These are phyloP conservation scores for Penicillium sp. DNA, from an alignment of 2,329 filamentous ascomycete genomes.

Conservation along the genomic window DNA sequence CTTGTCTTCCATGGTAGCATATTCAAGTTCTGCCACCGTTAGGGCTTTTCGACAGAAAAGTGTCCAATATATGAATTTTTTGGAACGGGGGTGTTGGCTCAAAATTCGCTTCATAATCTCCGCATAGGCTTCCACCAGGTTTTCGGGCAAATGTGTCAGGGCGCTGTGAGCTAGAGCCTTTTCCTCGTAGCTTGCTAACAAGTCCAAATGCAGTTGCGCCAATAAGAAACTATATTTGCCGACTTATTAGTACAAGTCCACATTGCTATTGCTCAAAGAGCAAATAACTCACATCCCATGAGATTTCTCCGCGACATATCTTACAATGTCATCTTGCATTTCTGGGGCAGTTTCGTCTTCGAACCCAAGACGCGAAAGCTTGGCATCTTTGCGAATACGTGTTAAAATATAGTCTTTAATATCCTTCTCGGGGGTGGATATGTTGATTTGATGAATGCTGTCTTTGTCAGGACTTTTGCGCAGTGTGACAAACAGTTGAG, in stretches of 20 bases:
- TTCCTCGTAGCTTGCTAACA: slow-evolving; percentile 23
- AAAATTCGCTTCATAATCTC: slow-evolving; percentile 28
- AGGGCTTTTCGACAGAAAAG: slow-evolving; percentile 24
- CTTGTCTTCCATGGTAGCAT: slow-evolving; percentile 15
- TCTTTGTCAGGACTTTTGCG: slow-evolving; percentile 19
- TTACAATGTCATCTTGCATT: slow-evolving; percentile 17
- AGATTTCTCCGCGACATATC: slow-evolving; percentile 21
- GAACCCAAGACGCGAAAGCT: slow-evolving; percentile 13
- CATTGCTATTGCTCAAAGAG: not conserved
- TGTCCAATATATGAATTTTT: slow-evolving; percentile 25
- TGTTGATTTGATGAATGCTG: slow-evolving; percentile 16
- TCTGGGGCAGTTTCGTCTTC: slow-evolving; percentile 6
- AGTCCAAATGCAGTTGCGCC: slow-evolving; percentile 25
- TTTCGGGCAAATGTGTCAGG: slow-evolving; percentile 24
- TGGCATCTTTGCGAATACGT: slow-evolving; percentile 16
- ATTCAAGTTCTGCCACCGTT: slow-evolving; percentile 23
- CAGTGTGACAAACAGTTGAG: slow-evolving; percentile 27
- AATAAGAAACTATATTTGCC: slow-evolving; percentile 24
- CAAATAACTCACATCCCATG: slow-evolving; percentile 23
- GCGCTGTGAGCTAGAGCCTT: slow-evolving; percentile 20
- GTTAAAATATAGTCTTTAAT: slow-evolving; percentile 19
- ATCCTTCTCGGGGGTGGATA: slow-evolving; percentile 18
- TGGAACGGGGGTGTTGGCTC: slow-evolving; percentile 20
- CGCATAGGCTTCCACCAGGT: slow-evolving; percentile 25
- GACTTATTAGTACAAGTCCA: not conserved